These are phyloP conservation scores for Lachancea quebecensis DNA, from an alignment of 805 yeast genomes.

Conservation along the genomic window DNA sequence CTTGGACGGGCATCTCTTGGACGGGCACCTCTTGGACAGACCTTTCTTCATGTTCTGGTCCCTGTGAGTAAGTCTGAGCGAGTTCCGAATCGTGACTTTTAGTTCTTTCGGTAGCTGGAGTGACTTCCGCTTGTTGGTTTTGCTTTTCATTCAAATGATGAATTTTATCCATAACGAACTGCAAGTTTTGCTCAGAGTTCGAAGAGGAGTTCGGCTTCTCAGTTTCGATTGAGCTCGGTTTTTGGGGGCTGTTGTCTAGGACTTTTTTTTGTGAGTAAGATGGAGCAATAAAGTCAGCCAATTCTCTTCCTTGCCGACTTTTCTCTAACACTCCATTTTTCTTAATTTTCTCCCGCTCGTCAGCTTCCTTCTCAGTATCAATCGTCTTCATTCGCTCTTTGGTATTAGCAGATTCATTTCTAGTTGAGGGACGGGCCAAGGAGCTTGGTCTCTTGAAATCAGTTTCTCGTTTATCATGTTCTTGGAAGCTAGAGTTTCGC, in stretches of 20 bases:
- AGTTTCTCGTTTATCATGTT: background rate
- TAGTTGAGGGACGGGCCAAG: too few relatives aligned
- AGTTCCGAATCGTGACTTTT: too few relatives aligned
- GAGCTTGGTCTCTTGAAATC: too few relatives aligned
- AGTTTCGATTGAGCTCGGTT: too few relatives aligned
- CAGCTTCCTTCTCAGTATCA: too few relatives aligned
- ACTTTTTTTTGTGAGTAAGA: background rate
- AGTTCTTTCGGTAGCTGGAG: background rate
- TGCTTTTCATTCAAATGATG: conserved; percentile 4
- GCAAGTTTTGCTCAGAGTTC: conserved; percentile 21
- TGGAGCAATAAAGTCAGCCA: background rate
- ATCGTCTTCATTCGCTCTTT: too few relatives aligned
- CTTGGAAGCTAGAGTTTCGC: conserved; percentile 29
- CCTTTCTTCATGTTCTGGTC: background rate
- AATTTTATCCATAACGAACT: conserved; percentile 17
- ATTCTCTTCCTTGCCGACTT: background rate
- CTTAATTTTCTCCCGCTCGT: too few relatives aligned
- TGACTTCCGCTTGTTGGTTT: background rate
- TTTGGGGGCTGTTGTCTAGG: background rate
- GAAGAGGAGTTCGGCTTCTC: background rate
- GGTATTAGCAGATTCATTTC: too few relatives aligned
- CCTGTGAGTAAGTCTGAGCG: background rate
- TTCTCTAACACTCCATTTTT: background rate
- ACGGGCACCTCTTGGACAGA: conserved; percentile 20
- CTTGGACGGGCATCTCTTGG: too few relatives aligned